These are phyloP conservation scores for Blastobotrys ciferrii DNA, from an alignment of 1,139 yeast species.

Conservation along the genomic window DNA sequence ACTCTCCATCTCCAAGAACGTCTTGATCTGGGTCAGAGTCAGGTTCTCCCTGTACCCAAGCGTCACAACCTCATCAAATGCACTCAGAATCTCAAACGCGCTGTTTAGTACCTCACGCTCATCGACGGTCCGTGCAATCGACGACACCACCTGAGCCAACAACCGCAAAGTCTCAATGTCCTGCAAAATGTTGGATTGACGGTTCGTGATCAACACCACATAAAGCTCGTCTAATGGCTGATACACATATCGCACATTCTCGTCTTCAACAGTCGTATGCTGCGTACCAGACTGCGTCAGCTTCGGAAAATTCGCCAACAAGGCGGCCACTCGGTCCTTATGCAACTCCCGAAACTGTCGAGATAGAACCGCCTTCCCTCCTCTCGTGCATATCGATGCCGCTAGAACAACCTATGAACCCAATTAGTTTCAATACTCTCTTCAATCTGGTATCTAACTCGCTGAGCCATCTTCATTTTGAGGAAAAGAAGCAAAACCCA, in stretches of 20 bases:
- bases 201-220: constrained; percentile 86
- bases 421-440: neutral
- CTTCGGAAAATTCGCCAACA: constrained; percentile 83
- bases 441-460: too few species aligned
- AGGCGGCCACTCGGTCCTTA: constrained; percentile 80
- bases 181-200: constrained; percentile 87
- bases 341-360: constrained; percentile 88
- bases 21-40: constrained; percentile 76
- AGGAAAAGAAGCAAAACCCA: too few species aligned
- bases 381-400: constrained; percentile 91
- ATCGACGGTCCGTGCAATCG: constrained; percentile 67
- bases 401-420: constrained; percentile 67
- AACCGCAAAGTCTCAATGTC: constrained; percentile 90
- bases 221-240: constrained; percentile 95
- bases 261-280: constrained; percentile 95
- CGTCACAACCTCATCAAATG: constrained; percentile 90
- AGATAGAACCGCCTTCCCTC: constrained; percentile 90
- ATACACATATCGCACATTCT: constrained; percentile 86
- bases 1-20: constrained; percentile 95
- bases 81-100: constrained; percentile 85
- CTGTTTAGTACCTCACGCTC: constrained; percentile 81
- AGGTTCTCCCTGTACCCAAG: constrained; percentile 90
- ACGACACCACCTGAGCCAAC: constrained; percentile 77
- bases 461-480: neutral
- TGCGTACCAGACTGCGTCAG: constrained; percentile 72